Evolutionary conservation across 371 early-diverging fungal genomes (phyloP), one percentile per base, ranked within the genome.

Genomic region (Mucor circinelloides): DNA sequence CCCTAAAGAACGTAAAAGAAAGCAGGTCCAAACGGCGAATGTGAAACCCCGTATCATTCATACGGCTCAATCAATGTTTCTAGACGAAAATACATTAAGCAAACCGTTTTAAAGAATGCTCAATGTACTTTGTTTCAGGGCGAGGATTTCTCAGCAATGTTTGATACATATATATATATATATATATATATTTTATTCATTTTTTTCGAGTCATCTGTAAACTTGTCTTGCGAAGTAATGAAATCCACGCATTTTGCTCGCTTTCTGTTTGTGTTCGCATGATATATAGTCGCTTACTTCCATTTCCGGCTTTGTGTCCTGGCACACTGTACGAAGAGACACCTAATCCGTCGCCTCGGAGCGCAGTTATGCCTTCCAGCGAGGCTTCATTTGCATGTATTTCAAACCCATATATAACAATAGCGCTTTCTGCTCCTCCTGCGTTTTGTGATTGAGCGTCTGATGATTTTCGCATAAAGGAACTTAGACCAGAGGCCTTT

Each of bases 181-280:
- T 0, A 12, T 7, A n/a, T n/a, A 17, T 46, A 6, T 0, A 12
- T 7, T 25, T 50, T 23, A 23, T 50, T 56, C 44, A 68, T 57
- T 48, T 30, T 44, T 46, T 68, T 19, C 57, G 63, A 32, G 62
- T 57, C n/a, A 62, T 21, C 3, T 27, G 6, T 3, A 58, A 13
- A 21, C 52, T 62, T 19, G 38, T 48, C 50, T 62, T 61, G 25
- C 64, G 42, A 55, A 72, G 44, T 25, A 68, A 25, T 7, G 32
- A 34, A 6, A 72, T 64, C 72, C 72, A 68, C 27, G 63, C 67
- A 36, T 72, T 65, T 54, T 72, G 68, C 23, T 72, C 69, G 2
- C 63, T 58, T 54, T 72, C 72, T 34, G 64, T 72, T 21, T 58
- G 58, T 17, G 68, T 65, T 25, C 68, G 56, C 42, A 72, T 61